Evolutionary conservation across 306 rosid species (phyloP).

Genomic region (Arachis stenosperma): DNA sequence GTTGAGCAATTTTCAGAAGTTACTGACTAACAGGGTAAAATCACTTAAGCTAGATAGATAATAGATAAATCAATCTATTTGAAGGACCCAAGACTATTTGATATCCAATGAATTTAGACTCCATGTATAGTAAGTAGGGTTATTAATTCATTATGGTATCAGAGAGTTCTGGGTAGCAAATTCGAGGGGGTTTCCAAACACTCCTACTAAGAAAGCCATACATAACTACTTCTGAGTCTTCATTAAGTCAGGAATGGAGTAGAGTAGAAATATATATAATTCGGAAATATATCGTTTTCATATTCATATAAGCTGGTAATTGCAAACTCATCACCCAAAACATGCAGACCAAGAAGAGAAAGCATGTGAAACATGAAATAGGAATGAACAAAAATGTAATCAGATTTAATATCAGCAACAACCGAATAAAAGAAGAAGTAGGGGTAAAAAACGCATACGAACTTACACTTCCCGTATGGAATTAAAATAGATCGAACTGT

Average conservation of each 20-base stretch:
- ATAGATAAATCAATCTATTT: slow-evolving; percentile 17
- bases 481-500: slow-evolving; percentile 79
- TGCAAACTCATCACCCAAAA: slow-evolving; percentile 3
- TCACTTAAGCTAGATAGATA: not conserved
- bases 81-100: slow-evolving; percentile 9
- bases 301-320: slow-evolving; percentile 1
- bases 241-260: not conserved
- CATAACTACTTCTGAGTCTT: slow-evolving; percentile 19
- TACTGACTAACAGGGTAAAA: slow-evolving; percentile 1
- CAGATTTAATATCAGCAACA: slow-evolving; percentile 30
- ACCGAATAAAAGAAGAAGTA: slow-evolving; percentile 18
- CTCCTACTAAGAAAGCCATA: not conserved
- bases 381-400: slow-evolving; percentile 22
- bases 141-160: not conserved
- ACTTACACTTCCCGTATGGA: slow-evolving; percentile 98
- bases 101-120: not conserved
- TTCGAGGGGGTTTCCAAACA: slow-evolving; percentile 16
- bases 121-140: not conserved
- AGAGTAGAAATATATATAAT: not conserved
- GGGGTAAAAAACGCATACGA: slow-evolving; percentile 14
- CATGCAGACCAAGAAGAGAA: not conserved
- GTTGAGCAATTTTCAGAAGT: slow-evolving; percentile 19
- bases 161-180: slow-evolving; percentile 16
- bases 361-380: slow-evolving; percentile 10
- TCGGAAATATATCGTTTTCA: not conserved